These are phyloP conservation scores for Rhizopogon salebrosus DNA, from an alignment of 768 basidiomycete species.

Conservation along the genomic window DNA sequence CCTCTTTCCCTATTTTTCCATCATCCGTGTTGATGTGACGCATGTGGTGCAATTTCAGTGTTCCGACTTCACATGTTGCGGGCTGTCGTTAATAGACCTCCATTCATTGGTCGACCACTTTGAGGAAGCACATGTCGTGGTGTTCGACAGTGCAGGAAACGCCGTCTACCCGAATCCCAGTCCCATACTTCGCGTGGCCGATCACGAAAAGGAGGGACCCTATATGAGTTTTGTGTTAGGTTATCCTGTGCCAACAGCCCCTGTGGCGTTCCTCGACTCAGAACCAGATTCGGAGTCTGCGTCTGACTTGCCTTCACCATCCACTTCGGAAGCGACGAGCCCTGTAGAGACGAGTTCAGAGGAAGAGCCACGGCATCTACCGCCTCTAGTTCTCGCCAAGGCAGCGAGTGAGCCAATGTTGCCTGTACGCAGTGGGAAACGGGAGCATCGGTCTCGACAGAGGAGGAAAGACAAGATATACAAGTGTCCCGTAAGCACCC, in stretches of 20 bases:
- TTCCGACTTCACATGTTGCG: slow-evolving; percentile 46
- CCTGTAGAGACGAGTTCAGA: neutral
- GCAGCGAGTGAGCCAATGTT: neutral
- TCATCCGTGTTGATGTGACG: neutral
- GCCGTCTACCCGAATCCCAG: slow-evolving; percentile 24
- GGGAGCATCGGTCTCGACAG: neutral
- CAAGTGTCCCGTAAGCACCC: slow-evolving; percentile 42
- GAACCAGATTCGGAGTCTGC: neutral
- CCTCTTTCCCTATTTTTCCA: neutral
- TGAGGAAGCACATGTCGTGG: slow-evolving; percentile 37
- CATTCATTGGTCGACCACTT: slow-evolving; percentile 50
- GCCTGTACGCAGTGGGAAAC: neutral
- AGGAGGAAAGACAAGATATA: slow-evolving; percentile 38
- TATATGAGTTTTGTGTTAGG: slow-evolving; percentile 41
- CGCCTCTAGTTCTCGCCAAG: neutral
- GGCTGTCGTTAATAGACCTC: slow-evolving; percentile 37
- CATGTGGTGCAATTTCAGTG: slow-evolving; percentile 23
- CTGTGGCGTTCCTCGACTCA: neutral
- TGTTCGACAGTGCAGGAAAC: slow-evolving; percentile 24
- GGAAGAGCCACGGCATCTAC: neutral
- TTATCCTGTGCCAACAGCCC: neutral
- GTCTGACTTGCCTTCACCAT: neutral
- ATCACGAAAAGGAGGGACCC: slow-evolving; percentile 34
- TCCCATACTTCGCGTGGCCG: slow-evolving; percentile 1
- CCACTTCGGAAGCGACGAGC: neutral